Base-by-base conservation (phyloP, 495 filamentous ascomycete genomes). In the Letharia columbiana region DNA sequence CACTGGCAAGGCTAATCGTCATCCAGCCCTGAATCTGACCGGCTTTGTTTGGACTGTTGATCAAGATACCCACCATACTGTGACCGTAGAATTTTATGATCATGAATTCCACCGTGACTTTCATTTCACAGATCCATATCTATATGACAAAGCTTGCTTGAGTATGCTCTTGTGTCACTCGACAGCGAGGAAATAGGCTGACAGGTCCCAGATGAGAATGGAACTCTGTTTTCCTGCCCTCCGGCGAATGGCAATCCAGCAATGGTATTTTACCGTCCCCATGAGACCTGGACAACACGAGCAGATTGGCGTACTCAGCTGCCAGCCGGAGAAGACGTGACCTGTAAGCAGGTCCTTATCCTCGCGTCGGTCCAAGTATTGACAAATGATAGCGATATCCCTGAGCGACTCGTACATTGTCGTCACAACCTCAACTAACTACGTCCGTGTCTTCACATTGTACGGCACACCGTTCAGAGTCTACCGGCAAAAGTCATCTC, bases 71-170 rank as follows among this genome's bases (percentile, higher is more conserved):
- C 93, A 98, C 68, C 83, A 98, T 75, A 98, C 93, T 10, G 88
- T 98, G 37, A 98, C 95, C 1, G 91, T 98, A 20, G 94, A 98
- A 69, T 98, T 98, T 74, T 96, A 97, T 73, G 94, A 98, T 76
- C 85, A 90, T 31, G 91, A 96, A 67, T 86, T 86, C 62, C 90
- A 96, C 72, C 83, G 95, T 33, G 90, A 96, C 76, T 97, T 96
- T 71, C 94, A 98, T 77, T 98, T 84, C 76, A 98, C 92, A 3
- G 94, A 98, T 71, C 91, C 91, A 1, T 96, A 89, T 72, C 79
- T 90, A 31, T 97, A 98, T 75, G 95, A 98, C 76, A 95, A 95
- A 72, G 93, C 94, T n/a, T 97, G 93, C 70, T 77, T 89, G 4
- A 88, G 82, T 84, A 70, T 72, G 81, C 23, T n/a, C 13, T 78